Evolutionary conservation across 2,329 filamentous ascomycete genomes (phyloP).

Genomic region (Aureobasidium sp.): DNA sequence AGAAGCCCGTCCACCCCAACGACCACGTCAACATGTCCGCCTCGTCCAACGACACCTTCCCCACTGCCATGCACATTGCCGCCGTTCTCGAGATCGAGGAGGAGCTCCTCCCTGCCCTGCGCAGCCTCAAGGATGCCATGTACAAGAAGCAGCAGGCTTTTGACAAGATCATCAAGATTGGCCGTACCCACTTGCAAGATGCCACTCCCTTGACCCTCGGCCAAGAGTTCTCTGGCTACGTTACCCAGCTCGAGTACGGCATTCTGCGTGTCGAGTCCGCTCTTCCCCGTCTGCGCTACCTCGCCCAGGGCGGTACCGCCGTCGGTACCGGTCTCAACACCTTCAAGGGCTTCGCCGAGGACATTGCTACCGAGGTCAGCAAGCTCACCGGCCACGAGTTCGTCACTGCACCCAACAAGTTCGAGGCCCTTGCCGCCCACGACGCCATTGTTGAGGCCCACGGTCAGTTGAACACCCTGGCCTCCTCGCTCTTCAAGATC

Average conservation of each 20-base stretch:
- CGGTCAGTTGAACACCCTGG: constrained; percentile 87
- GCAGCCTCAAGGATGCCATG: constrained; percentile 72
- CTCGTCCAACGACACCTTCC: constrained; percentile 98
- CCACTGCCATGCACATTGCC: constrained; percentile 98
- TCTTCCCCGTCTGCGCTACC: constrained; percentile 73
- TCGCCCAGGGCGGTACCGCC: constrained; percentile 92
- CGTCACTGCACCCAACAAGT: constrained; percentile 97
- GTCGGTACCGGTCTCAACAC: constrained; percentile 98
- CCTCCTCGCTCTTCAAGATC: constrained; percentile 90
- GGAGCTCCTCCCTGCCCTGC: constrained; percentile 73
- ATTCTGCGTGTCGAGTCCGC: constrained; percentile 77
- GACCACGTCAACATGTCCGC: constrained; percentile 99
- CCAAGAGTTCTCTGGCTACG: constrained; percentile 97
- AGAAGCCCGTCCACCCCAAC: constrained; percentile 98
- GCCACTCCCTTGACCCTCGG: constrained; percentile 91
- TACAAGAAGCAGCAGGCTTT: constrained; percentile 86
- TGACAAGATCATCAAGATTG: constrained; percentile 96
- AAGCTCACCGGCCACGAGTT: constrained; percentile 91
- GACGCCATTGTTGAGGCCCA: constrained; percentile 93
- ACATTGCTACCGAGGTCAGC: constrained; percentile 79
- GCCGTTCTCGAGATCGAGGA: constrained; percentile 88
- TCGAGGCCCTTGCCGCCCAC: constrained; percentile 91
- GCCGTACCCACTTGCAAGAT: constrained; percentile 93
- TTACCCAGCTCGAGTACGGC: constrained; percentile 85
- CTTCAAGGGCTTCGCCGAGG: constrained; percentile 90